These are phyloP conservation scores for Aspergillus sp. DNA, from an alignment of 2,329 filamentous ascomycete genomes.

Conservation along the genomic window DNA sequence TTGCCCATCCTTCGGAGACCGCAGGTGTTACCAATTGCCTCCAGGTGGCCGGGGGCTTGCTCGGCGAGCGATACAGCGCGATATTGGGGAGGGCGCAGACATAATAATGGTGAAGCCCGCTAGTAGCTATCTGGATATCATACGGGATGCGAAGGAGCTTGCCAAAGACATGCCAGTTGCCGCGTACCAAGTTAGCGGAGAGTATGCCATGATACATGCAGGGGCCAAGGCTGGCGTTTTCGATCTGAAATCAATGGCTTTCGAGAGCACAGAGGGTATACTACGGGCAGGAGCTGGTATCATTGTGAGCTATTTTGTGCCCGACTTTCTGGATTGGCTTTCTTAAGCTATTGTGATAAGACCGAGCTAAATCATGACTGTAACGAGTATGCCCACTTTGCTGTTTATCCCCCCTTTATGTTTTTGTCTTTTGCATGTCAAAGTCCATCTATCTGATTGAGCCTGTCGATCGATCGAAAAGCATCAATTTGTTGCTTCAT, in stretches of 20 bases:
- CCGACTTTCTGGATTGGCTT: conserved; percentile 70
- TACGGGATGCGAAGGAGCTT: conserved; percentile 93
- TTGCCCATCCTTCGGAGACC: conserved; percentile 86
- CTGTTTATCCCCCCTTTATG: background rate
- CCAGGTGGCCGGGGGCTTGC: conserved; percentile 89
- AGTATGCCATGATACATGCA: conserved; percentile 97
- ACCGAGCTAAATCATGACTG: background rate
- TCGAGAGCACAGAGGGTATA: conserved; percentile 92
- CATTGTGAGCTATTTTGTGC: conserved; percentile 91
- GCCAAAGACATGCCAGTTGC: conserved; percentile 89
- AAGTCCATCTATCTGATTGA: no score
- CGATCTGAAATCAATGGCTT: conserved; percentile 89
- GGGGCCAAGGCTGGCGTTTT: conserved; percentile 95
- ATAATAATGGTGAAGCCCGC: conserved; percentile 99
- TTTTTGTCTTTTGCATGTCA: no score
- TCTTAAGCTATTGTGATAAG: conserved; percentile 16
- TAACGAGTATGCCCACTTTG: background rate
- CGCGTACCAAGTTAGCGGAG: conserved; percentile 94
- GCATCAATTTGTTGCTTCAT: no score
- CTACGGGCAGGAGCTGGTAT: conserved; percentile 90
- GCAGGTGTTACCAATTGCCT: conserved; percentile 94
- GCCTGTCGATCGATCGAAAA: no score
- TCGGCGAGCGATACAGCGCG: conserved; percentile 82
- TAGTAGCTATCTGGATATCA: conserved; percentile 93
- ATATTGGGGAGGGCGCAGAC: conserved; percentile 91